Evolutionary conservation across 768 basidiomycete genomes (phyloP), one percentile per base, ranked within the genome.

Genomic region (Leccinum uliginosum): DNA sequence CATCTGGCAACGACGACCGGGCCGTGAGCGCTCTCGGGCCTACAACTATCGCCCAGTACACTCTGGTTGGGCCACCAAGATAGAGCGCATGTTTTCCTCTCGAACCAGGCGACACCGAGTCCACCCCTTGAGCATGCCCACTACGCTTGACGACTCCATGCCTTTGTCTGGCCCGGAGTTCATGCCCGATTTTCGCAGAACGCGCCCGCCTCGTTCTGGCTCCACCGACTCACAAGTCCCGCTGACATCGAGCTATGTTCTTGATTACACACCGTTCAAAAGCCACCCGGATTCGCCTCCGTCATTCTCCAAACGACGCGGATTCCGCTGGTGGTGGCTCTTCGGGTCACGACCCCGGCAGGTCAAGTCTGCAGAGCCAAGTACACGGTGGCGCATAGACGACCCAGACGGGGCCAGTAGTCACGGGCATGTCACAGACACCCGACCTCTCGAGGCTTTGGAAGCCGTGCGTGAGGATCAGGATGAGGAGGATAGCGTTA

Each of bases 201-300:
- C 50, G 10, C 63, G 58, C 5, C 65, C 44, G 9, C 19, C 12
- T 53, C 70, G 69, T 7, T 62, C 66, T 5, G 54, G 55, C 35
- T 73, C 70, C 1, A 54, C 69, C 6, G 70, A 71, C 19, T 71
- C 71, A 3, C 62, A 62, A 26, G 71, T 64, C 0, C 71, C 70
- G 0, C 30, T 71, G 34, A 67, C 69, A 1, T 8, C 45, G 19
- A 29, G 26, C 34, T 23, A 50, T 32, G 14, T 14, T 6, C 30
- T 53, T 23, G 53, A 61, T 43, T 60, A 57, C 29, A 65, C 71
- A n/a, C 57, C 56, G 6, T 49, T 12, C 4, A 46, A 17, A 2
- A 15, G 14, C 3, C 17, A 19, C 26, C 24, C 43, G 5, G 54
- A 51, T 1, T 50, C 65, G 4, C 61, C 56, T 2, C 58, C 53